Conservation (phyloP, 1,284 basidiomycete species). For the Fomitopsis schrenkii region DNA sequence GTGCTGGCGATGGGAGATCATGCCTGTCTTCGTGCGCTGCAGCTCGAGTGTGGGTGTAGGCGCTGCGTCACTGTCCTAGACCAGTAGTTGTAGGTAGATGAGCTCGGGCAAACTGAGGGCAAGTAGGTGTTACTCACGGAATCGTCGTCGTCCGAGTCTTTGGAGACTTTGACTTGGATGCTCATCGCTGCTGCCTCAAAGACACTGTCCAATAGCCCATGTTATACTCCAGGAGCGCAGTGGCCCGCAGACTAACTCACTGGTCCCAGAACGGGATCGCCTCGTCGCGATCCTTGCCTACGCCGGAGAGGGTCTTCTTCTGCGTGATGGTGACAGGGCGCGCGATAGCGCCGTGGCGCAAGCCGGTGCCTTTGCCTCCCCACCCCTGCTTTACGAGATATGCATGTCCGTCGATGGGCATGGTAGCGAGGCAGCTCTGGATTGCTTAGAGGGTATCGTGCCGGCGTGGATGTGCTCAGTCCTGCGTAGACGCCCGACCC, state of each 20-base stretch:
- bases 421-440: conserved; percentile 18
- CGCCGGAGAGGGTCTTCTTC: conserved; percentile 79
- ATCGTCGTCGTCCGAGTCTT: conserved; percentile 40
- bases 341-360: conserved; percentile 62
- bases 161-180: conserved; percentile 64
- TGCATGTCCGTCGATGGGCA: conserved; percentile 75
- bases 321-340: conserved; percentile 76
- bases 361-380: conserved; percentile 77
- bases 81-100: not conserved
- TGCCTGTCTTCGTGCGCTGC: conserved; percentile 69
- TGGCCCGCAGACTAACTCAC: conserved; percentile 44
- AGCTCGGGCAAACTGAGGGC: conserved; percentile 7
- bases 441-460: not conserved
- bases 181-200: conserved; percentile 75
- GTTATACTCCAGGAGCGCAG: not conserved
- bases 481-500: not conserved
- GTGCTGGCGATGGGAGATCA: conserved; percentile 70
- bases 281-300: conserved; percentile 90
- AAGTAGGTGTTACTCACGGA: conserved; percentile 24
- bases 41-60: conserved; percentile 28
- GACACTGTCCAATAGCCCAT: conserved; percentile 41
- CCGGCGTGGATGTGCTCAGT: not conserved
- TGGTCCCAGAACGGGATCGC: conserved; percentile 97
- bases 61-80: conserved; percentile 22
- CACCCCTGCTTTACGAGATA: conserved; percentile 85